Conservation (phyloP, 331 rosid species). For the Phaseolus coccineus region DNA sequence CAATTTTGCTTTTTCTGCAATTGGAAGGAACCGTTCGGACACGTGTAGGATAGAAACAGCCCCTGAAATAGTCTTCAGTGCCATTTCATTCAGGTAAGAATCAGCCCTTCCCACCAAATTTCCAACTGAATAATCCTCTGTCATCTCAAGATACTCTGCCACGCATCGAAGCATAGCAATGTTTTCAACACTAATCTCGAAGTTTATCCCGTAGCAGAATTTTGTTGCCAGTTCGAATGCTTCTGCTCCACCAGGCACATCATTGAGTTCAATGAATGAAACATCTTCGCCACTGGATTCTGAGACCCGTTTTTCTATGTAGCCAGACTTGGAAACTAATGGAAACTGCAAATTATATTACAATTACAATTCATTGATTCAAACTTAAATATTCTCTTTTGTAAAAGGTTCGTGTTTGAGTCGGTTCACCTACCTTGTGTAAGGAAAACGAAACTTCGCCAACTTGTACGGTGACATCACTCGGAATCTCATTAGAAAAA, state of each 20-base stretch:
- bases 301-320: slow-evolving; percentile 71
- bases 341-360: slow-evolving; percentile 75
- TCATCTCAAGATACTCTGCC: slow-evolving; percentile 94
- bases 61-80: slow-evolving; percentile 69
- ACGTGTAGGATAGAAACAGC: slow-evolving; percentile 77
- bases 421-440: slow-evolving; percentile 71
- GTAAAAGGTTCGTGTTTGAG: not conserved
- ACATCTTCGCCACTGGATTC: slow-evolving; percentile 72
- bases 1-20: slow-evolving; percentile 77
- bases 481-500: slow-evolving; percentile 90
- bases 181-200: slow-evolving; percentile 76
- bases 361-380: not conserved
- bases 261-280: slow-evolving; percentile 66
- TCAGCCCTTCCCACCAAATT: slow-evolving; percentile 81
- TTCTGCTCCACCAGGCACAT: slow-evolving; percentile 88
- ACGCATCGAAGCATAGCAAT: slow-evolving; percentile 76
- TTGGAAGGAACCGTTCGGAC: slow-evolving; percentile 71
- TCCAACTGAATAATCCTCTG: slow-evolving; percentile 82
- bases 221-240: slow-evolving; percentile 90
- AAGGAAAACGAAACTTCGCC: slow-evolving; percentile 79
- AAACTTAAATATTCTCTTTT: too few species aligned
- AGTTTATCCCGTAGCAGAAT: slow-evolving; percentile 90
- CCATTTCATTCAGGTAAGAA: slow-evolving; percentile 83
- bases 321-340: slow-evolving; percentile 81
- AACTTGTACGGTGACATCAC: slow-evolving; percentile 76